Evolutionary conservation across 345 rosid genomes (phyloP), one percentile per base, ranked within the genome.

Genomic region (Eutrema japonicum): DNA sequence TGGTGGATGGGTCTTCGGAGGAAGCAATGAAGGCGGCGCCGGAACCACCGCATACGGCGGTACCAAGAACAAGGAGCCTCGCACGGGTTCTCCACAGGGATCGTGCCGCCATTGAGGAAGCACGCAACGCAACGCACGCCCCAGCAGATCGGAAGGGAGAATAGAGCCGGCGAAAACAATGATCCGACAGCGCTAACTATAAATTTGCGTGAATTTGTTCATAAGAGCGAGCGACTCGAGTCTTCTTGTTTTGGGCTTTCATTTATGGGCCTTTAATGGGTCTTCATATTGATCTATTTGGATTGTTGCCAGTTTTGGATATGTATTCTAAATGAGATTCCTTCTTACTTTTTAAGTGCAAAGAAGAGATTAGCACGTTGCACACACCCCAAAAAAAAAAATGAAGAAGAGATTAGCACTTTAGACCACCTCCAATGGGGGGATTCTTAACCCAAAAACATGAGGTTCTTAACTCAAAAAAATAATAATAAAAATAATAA

Each of bases 1-100:
- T 65, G 6, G 73, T 76, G 1, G 90, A 83, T 2, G 97, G 98
- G 41, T 96, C 89, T 5, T 89, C 96, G 46, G 97, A 85, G 35
- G 87, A 77, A 51, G 93, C 86, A 13, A 87, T 60, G 54, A 83
- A 63, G 30, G 96, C 95, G 4, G 85, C 85, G 38, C 76, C 88
- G 10, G 83, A 86, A 12, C 97, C 97, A 40, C 82, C 73, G 4
- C 86, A 78, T n/a, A 88, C 46, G 33, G 97, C 89, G 14, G 92
- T 67, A 56, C 86, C 71, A n/a, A 83, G 80, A 22, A 78, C 82
- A 73, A 82, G 88, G 37, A 89, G 83, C 78, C 79, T 89, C 33
- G 82, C 48, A 9, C 90, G 79, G 59, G 85, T 57, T 59, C 96
- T 85, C 96, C 86, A 90, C 26, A 87, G 35, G 9, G 85, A 88